A percentile compares a stretch with the other conserved stretches of the same genome.
phyloP scores from a whole-genome alignment of 2,329 filamentous ascomycete genomes.

The Monilinia polystroma region DNA sequence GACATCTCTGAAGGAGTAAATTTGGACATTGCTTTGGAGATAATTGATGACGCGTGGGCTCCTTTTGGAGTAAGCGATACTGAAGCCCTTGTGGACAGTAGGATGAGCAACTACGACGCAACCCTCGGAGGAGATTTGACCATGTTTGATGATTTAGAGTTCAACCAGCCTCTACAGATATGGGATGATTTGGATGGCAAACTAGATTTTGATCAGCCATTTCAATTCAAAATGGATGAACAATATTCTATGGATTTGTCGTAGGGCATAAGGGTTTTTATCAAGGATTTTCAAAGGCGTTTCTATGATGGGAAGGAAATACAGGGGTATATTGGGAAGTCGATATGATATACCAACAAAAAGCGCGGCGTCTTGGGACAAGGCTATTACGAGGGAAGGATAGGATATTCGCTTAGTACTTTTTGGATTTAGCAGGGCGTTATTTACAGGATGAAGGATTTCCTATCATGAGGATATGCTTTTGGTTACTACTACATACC shows the following conservation, averaged over 20 bases:
- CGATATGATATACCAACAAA: slow-evolving; percentile 29
- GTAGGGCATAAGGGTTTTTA: slow-evolving; percentile 27
- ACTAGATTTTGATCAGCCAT: slow-evolving; percentile 53
- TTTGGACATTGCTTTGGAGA: slow-evolving; percentile 52
- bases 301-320: slow-evolving; percentile 24
- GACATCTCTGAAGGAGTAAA: slow-evolving; percentile 57
- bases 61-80: slow-evolving; percentile 45
- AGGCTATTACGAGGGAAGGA: slow-evolving; percentile 17
- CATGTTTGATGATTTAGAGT: slow-evolving; percentile 36
- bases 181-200: slow-evolving; percentile 51
- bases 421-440: slow-evolving; percentile 22
- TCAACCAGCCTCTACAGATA: slow-evolving; percentile 34
- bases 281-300: slow-evolving; percentile 26
- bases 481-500: slow-evolving; percentile 1
- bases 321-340: slow-evolving; percentile 13
- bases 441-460: not conserved
- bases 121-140: slow-evolving; percentile 35
- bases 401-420: slow-evolving; percentile 12
- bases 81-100: slow-evolving; percentile 35
- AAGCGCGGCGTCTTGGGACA: slow-evolving; percentile 28
- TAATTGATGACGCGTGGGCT: slow-evolving; percentile 45
- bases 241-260: slow-evolving; percentile 46
- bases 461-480: not conserved
- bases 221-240: slow-evolving; percentile 49
- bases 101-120: slow-evolving; percentile 43